A percentile compares a stretch with the other conserved stretches of the same genome.
phyloP scores from a whole-genome alignment of 2,329 filamentous ascomycete genomes.

The Venturia oleaginea region DNA sequence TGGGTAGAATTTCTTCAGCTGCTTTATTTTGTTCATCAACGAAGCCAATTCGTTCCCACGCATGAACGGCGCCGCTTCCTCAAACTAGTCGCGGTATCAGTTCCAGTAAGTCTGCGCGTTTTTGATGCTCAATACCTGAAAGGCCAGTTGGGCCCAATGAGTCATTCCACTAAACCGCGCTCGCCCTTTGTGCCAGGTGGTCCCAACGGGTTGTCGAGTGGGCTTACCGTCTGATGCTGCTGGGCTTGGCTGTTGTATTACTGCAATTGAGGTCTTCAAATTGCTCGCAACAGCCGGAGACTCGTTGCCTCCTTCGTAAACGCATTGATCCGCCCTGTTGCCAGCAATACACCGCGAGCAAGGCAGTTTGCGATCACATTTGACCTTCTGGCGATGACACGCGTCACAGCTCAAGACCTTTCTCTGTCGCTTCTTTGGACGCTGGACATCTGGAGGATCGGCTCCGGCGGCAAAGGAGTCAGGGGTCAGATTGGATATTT shows the following conservation, averaged over 20 bases:
- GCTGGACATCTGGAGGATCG: neutral
- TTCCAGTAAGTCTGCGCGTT: neutral
- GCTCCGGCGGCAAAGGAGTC: slow-evolving; percentile 1
- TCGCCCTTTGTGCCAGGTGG: slow-evolving; percentile 3
- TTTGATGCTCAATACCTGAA: neutral
- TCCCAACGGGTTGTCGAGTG: neutral
- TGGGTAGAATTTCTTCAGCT: slow-evolving; percentile 3
- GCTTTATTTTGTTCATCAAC: neutral
- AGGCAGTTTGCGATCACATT: slow-evolving; percentile 7
- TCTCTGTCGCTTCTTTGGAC: slow-evolving; percentile 3
- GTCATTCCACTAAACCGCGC: slow-evolving; percentile 8
- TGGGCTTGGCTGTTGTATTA: neutral
- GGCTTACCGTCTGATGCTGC: neutral
- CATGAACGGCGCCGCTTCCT: slow-evolving; percentile 4
- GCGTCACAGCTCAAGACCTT: slow-evolving; percentile 10
- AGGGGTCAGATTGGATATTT: slow-evolving; percentile 4
- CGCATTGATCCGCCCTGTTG: slow-evolving; percentile 4
- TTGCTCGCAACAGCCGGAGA: neutral
- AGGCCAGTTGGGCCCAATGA: slow-evolving; percentile 10
- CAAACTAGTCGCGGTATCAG: slow-evolving; percentile 5
- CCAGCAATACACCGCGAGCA: slow-evolving; percentile 6
- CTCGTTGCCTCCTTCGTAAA: slow-evolving; percentile 1
- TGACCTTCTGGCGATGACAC: slow-evolving; percentile 10
- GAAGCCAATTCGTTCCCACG: neutral
- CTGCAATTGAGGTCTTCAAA: neutral